Base-by-base conservation (phyloP, 2,329 filamentous ascomycete genomes). In the Botrytis hyacinthi region DNA sequence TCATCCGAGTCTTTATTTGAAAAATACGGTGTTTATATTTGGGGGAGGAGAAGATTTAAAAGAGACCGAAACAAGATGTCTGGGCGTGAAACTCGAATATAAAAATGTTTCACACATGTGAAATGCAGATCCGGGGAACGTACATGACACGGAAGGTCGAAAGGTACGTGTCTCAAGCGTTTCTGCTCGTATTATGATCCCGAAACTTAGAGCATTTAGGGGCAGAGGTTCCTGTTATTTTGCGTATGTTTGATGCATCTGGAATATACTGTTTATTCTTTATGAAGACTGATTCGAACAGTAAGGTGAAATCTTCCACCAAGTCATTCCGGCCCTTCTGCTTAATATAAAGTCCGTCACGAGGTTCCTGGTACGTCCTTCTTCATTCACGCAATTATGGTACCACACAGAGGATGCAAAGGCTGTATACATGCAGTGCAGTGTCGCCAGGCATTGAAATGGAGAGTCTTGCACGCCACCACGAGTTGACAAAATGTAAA, bases 51-150 rank as follows among this genome's bases (percentile, higher is more conserved):
- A 54, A 54, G 62, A 29, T 35, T 65, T 20, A 26, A 32, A 63
- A 22, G 42, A 42, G 62, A 65, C 22, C n/a, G 32, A 71, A 63
- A 48, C 10, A 18, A 32, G 22, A 29, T 29, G 51, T 57, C 51
- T 57, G 51, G 51, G 16, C n/a, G 70, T 71, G 60, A 65, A 63
- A 71, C 70, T 22, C 35, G 70, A 65, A 71, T 40, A 59, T 51
- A 40, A 60, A 54, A 62, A 70, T 63, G 57, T 71, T 65, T 65
- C 57, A 71, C 26, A 70, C 44, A 70, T 60, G 29, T 32, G 40
- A 54, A 70, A 4, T 29, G 40, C 29, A 63, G 60, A 66, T 71
- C 42, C 51, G 70, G 70, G 32, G 70, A 71, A 63, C 54, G 62
- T 35, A 40, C 46, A 66, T 35, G 32, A 54, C 22, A 66, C 29